A percentile compares a stretch with the other conserved stretches of the same genome.
Conservation (phyloP, 2,329 filamentous ascomycete species). For the Coniochaeta prunicola region DNA sequence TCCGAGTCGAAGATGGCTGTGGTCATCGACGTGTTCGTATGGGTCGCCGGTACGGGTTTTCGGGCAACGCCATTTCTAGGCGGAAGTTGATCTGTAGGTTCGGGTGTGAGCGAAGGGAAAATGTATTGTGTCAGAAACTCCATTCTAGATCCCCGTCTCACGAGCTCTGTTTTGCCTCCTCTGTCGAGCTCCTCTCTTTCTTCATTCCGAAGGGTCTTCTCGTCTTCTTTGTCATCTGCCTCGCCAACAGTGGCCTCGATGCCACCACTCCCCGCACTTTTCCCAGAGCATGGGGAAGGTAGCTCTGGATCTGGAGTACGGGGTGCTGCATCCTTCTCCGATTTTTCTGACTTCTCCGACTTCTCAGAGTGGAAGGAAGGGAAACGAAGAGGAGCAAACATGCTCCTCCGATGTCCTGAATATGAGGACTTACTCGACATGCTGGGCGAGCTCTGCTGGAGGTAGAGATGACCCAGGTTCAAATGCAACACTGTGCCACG, state of each 20-base stretch:
- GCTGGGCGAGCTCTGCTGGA: not conserved
- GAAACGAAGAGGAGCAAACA: conserved; percentile 27
- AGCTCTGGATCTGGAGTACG: not conserved
- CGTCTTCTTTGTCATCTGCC: not conserved
- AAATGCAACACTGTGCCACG: not conserved
- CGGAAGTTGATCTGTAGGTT: conserved; percentile 9
- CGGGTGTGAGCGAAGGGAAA: conserved; percentile 11
- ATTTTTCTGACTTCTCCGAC: conserved; percentile 19
- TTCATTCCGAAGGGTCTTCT: not conserved
- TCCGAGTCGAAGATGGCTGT: not conserved
- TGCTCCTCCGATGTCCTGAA: conserved; percentile 20
- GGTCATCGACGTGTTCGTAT: conserved; percentile 1
- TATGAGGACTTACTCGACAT: conserved; percentile 36
- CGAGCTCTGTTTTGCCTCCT: conserved; percentile 4
- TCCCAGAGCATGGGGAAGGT: not conserved
- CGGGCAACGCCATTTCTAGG: not conserved
- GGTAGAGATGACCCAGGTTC: not conserved
- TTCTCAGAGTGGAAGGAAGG: conserved; percentile 22
- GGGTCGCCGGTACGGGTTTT: conserved; percentile 5
- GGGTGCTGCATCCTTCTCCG: not conserved
- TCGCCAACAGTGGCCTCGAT: not conserved
- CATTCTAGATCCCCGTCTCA: conserved; percentile 9
- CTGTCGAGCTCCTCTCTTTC: not conserved
- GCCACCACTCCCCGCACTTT: conserved; percentile 1
- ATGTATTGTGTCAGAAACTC: conserved; percentile 9